Percentiles rank a stretch among this genome's conserved stretches.
phyloP scores from a whole-genome alignment of 2,329 filamentous ascomycete species.

The Beauveria sp. region DNA sequence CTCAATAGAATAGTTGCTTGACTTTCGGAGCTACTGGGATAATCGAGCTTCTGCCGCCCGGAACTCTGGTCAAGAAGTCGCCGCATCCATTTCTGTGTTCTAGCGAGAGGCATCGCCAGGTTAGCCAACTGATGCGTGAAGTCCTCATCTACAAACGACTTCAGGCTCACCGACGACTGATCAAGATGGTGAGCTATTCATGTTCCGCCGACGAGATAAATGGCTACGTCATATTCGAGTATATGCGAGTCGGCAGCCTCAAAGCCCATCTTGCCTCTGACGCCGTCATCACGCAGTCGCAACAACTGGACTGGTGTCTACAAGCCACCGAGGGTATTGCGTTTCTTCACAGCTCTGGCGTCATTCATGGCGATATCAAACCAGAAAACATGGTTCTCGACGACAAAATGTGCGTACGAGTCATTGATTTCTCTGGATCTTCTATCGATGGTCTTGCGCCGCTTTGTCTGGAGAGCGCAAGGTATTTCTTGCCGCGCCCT shows the following conservation, averaged over 20 bases:
- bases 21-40: background rate
- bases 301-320: conserved; percentile 1
- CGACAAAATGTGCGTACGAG: background rate
- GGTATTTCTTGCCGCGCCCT: background rate
- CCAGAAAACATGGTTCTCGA: background rate
- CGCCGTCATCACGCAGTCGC: background rate
- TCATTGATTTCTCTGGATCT: background rate
- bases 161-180: background rate
- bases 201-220: background rate
- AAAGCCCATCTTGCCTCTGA: background rate
- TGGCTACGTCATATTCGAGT: background rate
- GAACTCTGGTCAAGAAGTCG: background rate
- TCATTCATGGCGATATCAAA: background rate
- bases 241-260: background rate
- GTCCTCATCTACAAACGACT: background rate
- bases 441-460: background rate
- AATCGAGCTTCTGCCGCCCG: background rate
- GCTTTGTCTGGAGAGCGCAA: background rate
- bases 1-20: background rate
- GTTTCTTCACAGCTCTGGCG: background rate
- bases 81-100: background rate
- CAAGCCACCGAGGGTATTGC: background rate
- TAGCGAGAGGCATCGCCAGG: background rate
- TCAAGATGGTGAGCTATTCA: background rate
- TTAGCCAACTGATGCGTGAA: background rate